Conservation (phyloP, 2,329 filamentous ascomycete genomes). For the Aspergillus felis region DNA sequence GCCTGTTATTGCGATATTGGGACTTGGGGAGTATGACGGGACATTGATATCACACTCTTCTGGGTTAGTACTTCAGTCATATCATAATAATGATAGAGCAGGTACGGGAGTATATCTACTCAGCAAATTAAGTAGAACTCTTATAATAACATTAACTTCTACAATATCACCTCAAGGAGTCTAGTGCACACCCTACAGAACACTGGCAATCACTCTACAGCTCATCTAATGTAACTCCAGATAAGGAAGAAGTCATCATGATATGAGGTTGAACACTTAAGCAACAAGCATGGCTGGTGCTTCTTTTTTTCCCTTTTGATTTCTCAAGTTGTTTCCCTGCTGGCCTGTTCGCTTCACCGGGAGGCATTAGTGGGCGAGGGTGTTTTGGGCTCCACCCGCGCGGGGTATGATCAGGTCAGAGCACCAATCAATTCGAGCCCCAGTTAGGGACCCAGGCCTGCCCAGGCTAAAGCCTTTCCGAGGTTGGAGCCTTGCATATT, state of each 20-base stretch:
- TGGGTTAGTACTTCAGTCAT: too few relatives aligned
- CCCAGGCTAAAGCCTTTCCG: conserved; percentile 21
- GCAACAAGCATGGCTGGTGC: background rate
- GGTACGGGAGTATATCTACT: background rate
- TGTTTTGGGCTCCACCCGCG: conserved; percentile 23
- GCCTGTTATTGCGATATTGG: background rate
- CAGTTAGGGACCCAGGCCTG: conserved; percentile 1
- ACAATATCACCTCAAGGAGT: too few relatives aligned
- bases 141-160: background rate
- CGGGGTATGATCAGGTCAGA: conserved; percentile 20
- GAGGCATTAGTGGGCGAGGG: conserved; percentile 5
- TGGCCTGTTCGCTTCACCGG: conserved; percentile 20
- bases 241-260: background rate
- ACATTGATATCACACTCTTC: background rate
- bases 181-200: too few relatives aligned
- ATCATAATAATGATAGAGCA: too few relatives aligned
- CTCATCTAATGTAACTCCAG: background rate
- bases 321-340: background rate
- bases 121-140: background rate
- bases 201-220: too few relatives aligned
- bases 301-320: background rate
- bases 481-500: conserved; percentile 28
- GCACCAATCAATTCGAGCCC: conserved; percentile 23
- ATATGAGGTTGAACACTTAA: background rate
- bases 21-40: background rate